A percentile compares a stretch with the other conserved stretches of the same genome.
Evolutionary conservation across 169 alveolate genomes (phyloP).

Genomic region (Cystoisospora suis): DNA sequence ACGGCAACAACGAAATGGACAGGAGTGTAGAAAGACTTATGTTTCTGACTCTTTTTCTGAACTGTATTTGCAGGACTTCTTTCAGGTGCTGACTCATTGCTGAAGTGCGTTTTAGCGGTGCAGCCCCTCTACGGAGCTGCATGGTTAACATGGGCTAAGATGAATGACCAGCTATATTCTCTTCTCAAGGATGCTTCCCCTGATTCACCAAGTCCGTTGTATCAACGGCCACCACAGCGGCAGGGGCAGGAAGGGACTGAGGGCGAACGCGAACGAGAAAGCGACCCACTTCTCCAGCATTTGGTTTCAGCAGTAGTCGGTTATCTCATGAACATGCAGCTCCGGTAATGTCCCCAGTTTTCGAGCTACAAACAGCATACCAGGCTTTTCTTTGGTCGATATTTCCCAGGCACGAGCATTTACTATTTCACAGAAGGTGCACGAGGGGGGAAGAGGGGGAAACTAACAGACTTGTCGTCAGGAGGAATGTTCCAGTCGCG

Average conservation of each 20-base stretch:
- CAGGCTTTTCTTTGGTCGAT: too few relatives aligned
- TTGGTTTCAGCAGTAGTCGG: constrained; percentile 17
- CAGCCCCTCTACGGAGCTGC: constrained; percentile 73
- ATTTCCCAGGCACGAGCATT: too few relatives aligned
- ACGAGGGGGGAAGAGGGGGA: too few relatives aligned
- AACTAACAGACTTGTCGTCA: too few relatives aligned
- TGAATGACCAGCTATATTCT: constrained; percentile 65
- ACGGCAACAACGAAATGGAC: too few relatives aligned
- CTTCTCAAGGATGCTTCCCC: not conserved
- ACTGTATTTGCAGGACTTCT: constrained; percentile 37
- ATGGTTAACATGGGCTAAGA: constrained; percentile 75
- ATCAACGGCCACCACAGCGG: not conserved
- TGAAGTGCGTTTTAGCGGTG: constrained; percentile 62
- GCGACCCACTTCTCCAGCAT: not conserved
- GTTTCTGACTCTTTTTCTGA: not conserved
- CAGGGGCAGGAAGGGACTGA: not conserved
- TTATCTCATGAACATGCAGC: constrained; percentile 36
- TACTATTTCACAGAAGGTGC: too few relatives aligned
- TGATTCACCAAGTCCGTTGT: not conserved
- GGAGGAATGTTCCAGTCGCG: too few relatives aligned
- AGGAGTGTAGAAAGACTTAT: too few relatives aligned
- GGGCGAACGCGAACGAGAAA: not conserved
- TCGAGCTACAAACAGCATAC: too few relatives aligned
- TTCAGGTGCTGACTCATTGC: constrained; percentile 43
- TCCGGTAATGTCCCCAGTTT: constrained; percentile 1